phyloP scores from a whole-genome alignment of 2,329 filamentous ascomycete species.

The Colletotrichum lindemuthianum region DNA sequence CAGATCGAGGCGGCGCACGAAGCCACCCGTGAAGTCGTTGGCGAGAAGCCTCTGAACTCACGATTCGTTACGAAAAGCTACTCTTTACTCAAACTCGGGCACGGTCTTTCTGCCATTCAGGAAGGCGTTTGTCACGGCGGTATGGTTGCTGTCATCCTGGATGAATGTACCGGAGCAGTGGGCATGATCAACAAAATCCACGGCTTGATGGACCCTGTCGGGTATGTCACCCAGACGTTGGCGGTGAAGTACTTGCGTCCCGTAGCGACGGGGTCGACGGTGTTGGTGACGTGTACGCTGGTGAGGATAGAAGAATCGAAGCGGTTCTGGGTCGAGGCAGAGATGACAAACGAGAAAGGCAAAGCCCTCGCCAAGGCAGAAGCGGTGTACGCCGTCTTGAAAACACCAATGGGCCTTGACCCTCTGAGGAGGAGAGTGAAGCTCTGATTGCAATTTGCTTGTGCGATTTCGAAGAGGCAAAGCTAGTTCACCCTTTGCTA shows the following conservation, averaged over 20 bases:
- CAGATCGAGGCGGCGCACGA: not conserved
- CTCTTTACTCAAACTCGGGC: not conserved
- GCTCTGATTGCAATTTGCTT: not conserved
- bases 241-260: not conserved
- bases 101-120: not conserved
- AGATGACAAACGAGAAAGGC: not conserved
- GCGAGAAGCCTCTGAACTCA: fast-evolving
- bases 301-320: not conserved
- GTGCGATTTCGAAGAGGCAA: too few relatives aligned
- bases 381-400: not conserved
- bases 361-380: not conserved
- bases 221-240: not conserved
- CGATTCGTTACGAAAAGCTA: not conserved
- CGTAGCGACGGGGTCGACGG: not conserved
- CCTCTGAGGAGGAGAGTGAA: not conserved
- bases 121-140: not conserved
- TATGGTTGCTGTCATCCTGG: not conserved
- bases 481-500: too few relatives aligned
- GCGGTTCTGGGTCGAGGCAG: not conserved
- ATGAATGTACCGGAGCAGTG: not conserved
- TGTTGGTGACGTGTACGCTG: not conserved
- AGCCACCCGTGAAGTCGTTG: not conserved
- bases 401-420: not conserved
- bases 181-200: not conserved
- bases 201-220: not conserved